Evolutionary conservation across 2,329 filamentous ascomycete species (phyloP), one percentile per base, ranked within the genome.

Genomic region (Scopulariopsis brevicaulis): DNA sequence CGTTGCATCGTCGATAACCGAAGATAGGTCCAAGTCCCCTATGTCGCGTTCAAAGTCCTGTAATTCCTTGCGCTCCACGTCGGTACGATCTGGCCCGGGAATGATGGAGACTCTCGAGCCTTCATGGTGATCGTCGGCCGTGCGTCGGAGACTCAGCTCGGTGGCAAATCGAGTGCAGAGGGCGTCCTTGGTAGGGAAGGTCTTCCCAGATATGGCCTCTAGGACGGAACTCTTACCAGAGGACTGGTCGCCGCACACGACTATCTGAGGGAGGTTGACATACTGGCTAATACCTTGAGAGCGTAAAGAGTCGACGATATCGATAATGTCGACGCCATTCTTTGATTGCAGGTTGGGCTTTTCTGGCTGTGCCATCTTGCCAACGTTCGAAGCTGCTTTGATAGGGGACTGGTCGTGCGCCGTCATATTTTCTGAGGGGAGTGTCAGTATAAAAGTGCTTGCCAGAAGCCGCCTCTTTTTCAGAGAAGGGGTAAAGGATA

Each of bases 1-100:
- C 59, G 73, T 74, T 15, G 76, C 75, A 6, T 66, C 64, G 12
- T 74, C 72, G 15, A 76, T 67, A 28, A 78, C 63, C 0, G 56
- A 56, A 0, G 64, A 63, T 2, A 78, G 64, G 1, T 70, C 70
- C 0, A 59, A 20, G 32, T 40, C 12, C 48, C 57, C 20, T 60
- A 48, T 4, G 28, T n/a, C 5, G 3, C 25, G 2, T 48, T 32
- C 18, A 18, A 53, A 58, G 8, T 3, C 15, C 15, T 43, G 25
- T 14, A 52, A 28, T 3, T 50, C 58, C 3, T 64, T 60, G 54
- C 65, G 62, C 20, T 72, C 68, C 2, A 62, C 51, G 0, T 60
- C 61, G 1, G 63, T 59, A 2, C 70, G 62, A 2, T 67, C 64
- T 0, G 60, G 59, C 14, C 71, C 70, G 0, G 73, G 71, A 32